Percentiles rank a stretch among this genome's conserved stretches.
These are phyloP conservation scores for Penicillium paxilli DNA, from an alignment of 495 filamentous ascomycete species.

Conservation along the genomic window DNA sequence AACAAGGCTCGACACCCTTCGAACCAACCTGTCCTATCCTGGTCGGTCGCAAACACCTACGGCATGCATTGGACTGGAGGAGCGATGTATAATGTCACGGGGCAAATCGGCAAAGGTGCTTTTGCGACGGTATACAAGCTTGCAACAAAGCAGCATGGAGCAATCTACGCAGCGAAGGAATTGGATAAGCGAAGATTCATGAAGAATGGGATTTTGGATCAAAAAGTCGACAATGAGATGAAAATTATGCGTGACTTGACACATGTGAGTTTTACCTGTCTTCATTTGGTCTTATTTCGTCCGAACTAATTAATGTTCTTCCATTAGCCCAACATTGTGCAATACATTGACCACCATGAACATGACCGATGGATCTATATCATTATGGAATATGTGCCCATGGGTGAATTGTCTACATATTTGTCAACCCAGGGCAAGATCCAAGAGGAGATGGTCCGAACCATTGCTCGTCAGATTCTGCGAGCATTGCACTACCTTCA, in stretches of 20 bases:
- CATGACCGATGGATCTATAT: constrained; percentile 79
- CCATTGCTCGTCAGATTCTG: constrained; percentile 74
- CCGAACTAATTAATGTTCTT: not conserved
- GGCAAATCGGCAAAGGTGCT: constrained; percentile 83
- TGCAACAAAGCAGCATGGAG: constrained; percentile 74
- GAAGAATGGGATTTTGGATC: constrained; percentile 80
- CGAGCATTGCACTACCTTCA: constrained; percentile 87
- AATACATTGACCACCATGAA: constrained; percentile 84
- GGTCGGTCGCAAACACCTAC: constrained; percentile 41
- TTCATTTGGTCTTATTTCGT: not conserved
- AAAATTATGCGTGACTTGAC: constrained; percentile 81
- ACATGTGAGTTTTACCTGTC: constrained; percentile 61
- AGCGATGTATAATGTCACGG: constrained; percentile 75
- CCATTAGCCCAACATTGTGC: constrained; percentile 78
- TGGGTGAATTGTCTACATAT: constrained; percentile 79
- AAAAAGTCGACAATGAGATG: constrained; percentile 93
- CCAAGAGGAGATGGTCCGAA: constrained; percentile 64
- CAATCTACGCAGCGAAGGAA: constrained; percentile 85
- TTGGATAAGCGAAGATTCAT: constrained; percentile 86
- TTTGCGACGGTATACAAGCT: constrained; percentile 91
- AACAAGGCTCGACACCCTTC: constrained; percentile 25
- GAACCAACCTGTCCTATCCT: constrained; percentile 30
- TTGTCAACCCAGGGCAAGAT: constrained; percentile 60
- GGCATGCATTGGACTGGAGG: constrained; percentile 81
- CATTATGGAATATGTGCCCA: constrained; percentile 91